Evolutionary conservation across 78 protist species (phyloP).

Genomic region (Isochrysis galbana): DNA sequence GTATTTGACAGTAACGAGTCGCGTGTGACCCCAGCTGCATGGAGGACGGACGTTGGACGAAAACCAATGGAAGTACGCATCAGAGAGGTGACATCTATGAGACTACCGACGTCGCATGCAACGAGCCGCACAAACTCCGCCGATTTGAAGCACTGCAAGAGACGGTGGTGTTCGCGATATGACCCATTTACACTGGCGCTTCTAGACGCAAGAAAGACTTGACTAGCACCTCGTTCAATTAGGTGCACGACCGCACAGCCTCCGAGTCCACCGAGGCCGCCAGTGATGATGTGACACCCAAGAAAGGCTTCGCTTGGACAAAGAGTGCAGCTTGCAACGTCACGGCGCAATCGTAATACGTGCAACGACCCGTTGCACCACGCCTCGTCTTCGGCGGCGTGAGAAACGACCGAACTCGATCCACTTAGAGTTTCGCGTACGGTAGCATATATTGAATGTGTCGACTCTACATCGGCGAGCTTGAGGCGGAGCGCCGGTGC

Average conservation of each 20-base stretch:
- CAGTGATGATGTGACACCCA: neutral
- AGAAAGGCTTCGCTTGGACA: neutral
- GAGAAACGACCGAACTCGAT: too few species aligned
- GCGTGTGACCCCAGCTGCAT: neutral
- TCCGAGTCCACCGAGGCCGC: slow-evolving; percentile 46
- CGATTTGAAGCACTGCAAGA: neutral
- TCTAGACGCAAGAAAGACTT: neutral
- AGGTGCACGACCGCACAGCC: neutral
- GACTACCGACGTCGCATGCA: neutral
- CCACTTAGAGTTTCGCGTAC: neutral
- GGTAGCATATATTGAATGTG: neutral
- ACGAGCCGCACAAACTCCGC: neutral
- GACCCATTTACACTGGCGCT: neutral
- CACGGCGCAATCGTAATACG: neutral
- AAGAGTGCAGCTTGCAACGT: too few species aligned
- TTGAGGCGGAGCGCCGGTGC: neutral
- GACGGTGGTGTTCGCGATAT: neutral
- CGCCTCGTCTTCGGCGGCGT: neutral
- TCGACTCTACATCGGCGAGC: neutral
- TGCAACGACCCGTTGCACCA: neutral
- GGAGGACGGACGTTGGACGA: neutral
- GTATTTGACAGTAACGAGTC: neutral
- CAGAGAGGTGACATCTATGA: too few species aligned
- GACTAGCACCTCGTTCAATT: neutral
- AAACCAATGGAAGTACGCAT: too few species aligned